These are phyloP conservation scores for Cyclotella atomus DNA, from an alignment of 108 stramenopile species.

Conservation along the genomic window DNA sequence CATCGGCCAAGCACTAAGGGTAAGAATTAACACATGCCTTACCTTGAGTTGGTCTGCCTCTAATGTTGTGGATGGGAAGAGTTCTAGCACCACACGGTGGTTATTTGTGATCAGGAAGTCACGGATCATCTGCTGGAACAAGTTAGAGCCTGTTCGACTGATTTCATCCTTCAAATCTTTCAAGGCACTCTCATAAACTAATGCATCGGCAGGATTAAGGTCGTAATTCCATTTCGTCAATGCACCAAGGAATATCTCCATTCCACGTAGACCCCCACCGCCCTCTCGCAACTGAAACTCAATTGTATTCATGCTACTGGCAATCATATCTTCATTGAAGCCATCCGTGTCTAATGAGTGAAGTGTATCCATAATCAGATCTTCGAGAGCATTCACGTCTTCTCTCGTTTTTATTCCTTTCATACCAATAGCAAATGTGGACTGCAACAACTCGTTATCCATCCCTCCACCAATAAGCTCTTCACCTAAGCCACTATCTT, in stretches of 20 bases:
- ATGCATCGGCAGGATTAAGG: constrained; percentile 58
- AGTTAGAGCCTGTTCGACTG: constrained; percentile 50
- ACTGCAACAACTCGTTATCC: constrained; percentile 64
- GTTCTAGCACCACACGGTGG: constrained; percentile 72
- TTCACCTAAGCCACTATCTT: constrained; percentile 53
- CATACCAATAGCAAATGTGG: constrained; percentile 80
- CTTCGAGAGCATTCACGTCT: constrained; percentile 58
- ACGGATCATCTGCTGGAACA: constrained; percentile 73
- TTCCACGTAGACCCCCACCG: constrained; percentile 76
- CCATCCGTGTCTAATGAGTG: constrained; percentile 65
- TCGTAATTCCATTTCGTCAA: constrained; percentile 91
- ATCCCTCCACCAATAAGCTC: constrained; percentile 72
- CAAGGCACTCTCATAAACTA: constrained; percentile 77
- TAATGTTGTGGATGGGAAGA: constrained; percentile 69
- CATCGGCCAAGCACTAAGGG: neutral
- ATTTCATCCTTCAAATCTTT: constrained; percentile 76
- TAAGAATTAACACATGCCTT: neutral
- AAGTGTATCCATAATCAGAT: constrained; percentile 65
- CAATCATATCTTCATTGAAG: constrained; percentile 75
- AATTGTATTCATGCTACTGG: constrained; percentile 83
- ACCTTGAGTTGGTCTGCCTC: constrained; percentile 53
- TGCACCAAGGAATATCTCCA: constrained; percentile 78
- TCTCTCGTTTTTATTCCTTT: constrained; percentile 65
- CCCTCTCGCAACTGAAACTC: constrained; percentile 86
- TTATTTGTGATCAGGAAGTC: constrained; percentile 75